phyloP scores from a whole-genome alignment of 2,329 filamentous ascomycete species.

The Ampelomyces quisqualis region DNA sequence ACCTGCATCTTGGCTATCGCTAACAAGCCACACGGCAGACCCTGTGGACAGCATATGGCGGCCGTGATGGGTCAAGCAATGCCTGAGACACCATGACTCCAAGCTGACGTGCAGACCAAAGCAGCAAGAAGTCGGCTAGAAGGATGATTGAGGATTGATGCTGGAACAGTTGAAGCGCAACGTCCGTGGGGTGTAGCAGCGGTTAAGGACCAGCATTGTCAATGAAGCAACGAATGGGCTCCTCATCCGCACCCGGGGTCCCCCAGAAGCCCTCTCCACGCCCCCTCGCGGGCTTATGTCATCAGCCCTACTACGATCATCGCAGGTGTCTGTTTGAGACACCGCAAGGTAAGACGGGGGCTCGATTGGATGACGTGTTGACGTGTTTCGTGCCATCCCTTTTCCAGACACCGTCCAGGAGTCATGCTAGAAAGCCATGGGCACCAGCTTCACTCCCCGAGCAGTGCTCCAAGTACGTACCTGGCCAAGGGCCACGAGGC shows the following conservation, averaged over 20 bases:
- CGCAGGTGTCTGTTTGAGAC: constrained; percentile 33
- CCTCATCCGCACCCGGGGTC: constrained; percentile 13
- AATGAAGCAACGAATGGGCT: constrained; percentile 27
- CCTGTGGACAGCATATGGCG: constrained; percentile 29
- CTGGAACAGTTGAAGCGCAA: constrained; percentile 18
- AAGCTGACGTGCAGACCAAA: constrained; percentile 16
- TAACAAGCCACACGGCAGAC: constrained; percentile 21
- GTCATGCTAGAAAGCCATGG: constrained; percentile 22
- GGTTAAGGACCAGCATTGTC: constrained; percentile 20
- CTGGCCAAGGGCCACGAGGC: constrained; percentile 29
- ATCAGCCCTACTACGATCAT: constrained; percentile 23
- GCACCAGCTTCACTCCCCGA: constrained; percentile 41
- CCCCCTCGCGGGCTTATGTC: constrained; percentile 21
- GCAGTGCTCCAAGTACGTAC: constrained; percentile 28
- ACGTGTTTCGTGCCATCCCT: constrained; percentile 30
- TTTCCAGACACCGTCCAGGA: constrained; percentile 33
- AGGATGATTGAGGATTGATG: constrained; percentile 20
- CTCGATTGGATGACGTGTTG: constrained; percentile 32
- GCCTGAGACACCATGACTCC: constrained; percentile 25
- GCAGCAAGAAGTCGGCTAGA: constrained; percentile 28
- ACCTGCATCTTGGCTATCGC: too few species aligned
- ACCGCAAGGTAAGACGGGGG: constrained; percentile 31
- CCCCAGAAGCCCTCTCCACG: constrained; percentile 17
- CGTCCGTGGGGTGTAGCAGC: constrained; percentile 9
- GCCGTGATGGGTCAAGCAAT: constrained; percentile 15